Percentiles rank a stretch among this genome's conserved stretches.
Conservation (phyloP, 2,329 filamentous ascomycete genomes). For the Arthroderma sp. region DNA sequence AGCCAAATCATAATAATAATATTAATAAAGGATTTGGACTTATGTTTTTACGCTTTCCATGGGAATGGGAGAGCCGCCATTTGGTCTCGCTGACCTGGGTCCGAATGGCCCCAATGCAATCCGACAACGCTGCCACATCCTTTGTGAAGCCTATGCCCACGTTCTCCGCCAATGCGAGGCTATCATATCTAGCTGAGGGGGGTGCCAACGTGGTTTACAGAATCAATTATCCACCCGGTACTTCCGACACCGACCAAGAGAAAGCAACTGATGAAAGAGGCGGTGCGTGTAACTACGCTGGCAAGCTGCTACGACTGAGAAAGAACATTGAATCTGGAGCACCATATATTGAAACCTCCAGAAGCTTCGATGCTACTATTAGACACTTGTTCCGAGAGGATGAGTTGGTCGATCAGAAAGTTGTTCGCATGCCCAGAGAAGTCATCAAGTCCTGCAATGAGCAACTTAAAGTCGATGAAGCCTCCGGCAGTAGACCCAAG, state of each 20-base stretch:
- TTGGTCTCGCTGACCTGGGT: no score
- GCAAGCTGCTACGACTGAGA: conserved; percentile 47
- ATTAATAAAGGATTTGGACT: no score
- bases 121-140: no score
- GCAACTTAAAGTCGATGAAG: conserved; percentile 39
- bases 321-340: conserved; percentile 42
- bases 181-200: conserved; percentile 49
- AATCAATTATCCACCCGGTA: conserved; percentile 31
- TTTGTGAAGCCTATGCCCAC: conserved; percentile 14
- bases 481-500: conserved; percentile 29
- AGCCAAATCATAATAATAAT: no score
- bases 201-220: conserved; percentile 66
- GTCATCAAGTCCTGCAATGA: conserved; percentile 41
- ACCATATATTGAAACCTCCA: conserved; percentile 37
- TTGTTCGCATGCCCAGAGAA: conserved; percentile 36
- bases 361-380: conserved; percentile 31
- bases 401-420: conserved; percentile 44
- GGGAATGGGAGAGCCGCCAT: no score
- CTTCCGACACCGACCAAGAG: conserved; percentile 17
- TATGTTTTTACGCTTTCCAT: no score
- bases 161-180: conserved; percentile 22
- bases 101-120: no score
- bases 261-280: conserved; percentile 5
- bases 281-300: conserved; percentile 15
- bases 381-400: conserved; percentile 42